Evolutionary conservation across 2,329 filamentous ascomycete species (phyloP), one percentile per base, ranked within the genome.

Genomic region (Remersonia thermophila): DNA sequence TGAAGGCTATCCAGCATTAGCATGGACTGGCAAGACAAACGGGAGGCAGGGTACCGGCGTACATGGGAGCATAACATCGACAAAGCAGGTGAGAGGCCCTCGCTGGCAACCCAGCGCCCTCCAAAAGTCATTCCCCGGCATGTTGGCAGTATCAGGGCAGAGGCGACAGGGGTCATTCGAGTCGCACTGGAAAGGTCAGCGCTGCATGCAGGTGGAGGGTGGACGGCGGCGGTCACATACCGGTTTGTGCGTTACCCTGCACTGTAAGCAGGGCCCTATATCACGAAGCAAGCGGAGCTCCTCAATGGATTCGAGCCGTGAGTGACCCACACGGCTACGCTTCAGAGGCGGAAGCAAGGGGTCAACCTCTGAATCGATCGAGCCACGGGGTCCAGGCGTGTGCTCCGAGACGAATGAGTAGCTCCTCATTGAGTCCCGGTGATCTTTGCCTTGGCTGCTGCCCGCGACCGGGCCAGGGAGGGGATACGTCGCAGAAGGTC

Each of bases 291-390:
- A 57, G 28, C 61, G 61, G 3, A 75, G 59, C 51, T 74, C 71
- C 29, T 65, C 69, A 31, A 75, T 74, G 13, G 71, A 74, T 47
- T 73, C 62, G 2, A 75, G 55, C 16, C 67, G 63, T 27, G 66
- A 63, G 43, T 69, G 68, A 3, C 66, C 67, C 20, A 67, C 60
- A 30, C 68, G 61, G 36, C 63, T 69, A 43, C 64, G 59, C 51
- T 73, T 73, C 37, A 74, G 47, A 3, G 71, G 71, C 7, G 71
- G 71, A 3, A 75, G 56, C 28, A 71, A 53, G 13, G 67, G 61
- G 37, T 74, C 69, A 27, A 61, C 55, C 32, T 70, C 66, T 2
- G 63, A 56, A 35, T 71, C 67, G 8, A 59, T 51, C 5, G 62
- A 64, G 20, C 55, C 57, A 39, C 62, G 58, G 9, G 51, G 50